Evolutionary conservation across 2,329 filamentous ascomycete genomes (phyloP).

Genomic region (Thielaviopsis ethacetica): DNA sequence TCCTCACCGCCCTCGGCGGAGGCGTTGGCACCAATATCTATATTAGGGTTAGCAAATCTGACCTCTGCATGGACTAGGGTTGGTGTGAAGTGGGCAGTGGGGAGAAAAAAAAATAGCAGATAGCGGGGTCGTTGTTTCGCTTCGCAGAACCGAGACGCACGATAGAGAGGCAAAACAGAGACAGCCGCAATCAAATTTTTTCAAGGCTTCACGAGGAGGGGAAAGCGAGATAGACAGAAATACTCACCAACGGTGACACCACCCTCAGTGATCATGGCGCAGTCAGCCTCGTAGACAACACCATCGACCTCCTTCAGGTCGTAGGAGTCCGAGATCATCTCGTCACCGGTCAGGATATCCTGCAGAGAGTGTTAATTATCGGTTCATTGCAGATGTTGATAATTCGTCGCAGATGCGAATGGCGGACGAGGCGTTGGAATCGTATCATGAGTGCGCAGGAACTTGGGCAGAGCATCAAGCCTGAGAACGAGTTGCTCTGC

Average conservation of each 20-base stretch:
- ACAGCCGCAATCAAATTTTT: no score
- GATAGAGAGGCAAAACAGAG: not conserved
- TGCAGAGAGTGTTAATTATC: slow-evolving; percentile 22
- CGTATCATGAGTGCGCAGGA: no score
- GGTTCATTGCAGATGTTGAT: no score
- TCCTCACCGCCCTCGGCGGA: slow-evolving; percentile 83
- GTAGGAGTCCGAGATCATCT: slow-evolving; percentile 94
- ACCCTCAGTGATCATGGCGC: slow-evolving; percentile 72
- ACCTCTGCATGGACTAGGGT: no score
- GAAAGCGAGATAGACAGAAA: not conserved
- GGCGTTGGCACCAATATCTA: slow-evolving; percentile 87
- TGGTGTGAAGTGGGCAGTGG: no score
- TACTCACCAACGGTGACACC: slow-evolving; percentile 55
- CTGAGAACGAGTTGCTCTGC: no score
- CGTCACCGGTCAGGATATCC: slow-evolving; percentile 81
- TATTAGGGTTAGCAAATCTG: not conserved
- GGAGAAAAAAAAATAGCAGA: no score
- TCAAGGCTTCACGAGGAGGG: no score
- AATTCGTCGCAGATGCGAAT: no score
- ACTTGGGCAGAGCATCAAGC: no score
- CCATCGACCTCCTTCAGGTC: slow-evolving; percentile 65
- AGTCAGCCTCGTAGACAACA: slow-evolving; percentile 79
- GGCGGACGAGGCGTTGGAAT: no score
- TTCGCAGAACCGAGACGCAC: not conserved
- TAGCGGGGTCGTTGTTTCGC: not conserved